Evolutionary conservation across 306 rosid genomes (phyloP), one percentile per base, ranked within the genome.

Genomic region (Mimosa bimucronata): DNA sequence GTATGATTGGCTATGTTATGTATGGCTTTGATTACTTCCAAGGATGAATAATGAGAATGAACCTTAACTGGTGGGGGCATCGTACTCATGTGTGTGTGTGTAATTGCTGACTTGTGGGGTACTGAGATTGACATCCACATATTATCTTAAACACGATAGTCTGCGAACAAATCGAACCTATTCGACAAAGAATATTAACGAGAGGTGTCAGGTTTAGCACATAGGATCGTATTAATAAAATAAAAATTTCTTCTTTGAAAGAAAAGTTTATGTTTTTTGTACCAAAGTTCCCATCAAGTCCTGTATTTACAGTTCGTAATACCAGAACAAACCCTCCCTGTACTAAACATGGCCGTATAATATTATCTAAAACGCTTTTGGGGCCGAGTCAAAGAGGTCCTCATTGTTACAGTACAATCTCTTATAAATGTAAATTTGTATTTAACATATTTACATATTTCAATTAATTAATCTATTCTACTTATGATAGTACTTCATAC

Each of bases 1-100:
- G 34, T 25, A 26, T 12, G 3, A 26, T 26, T 60, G 66, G 66
- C 34, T 26, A 12, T 12, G 7, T 31, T 26, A 12, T 12, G 7
- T 29, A 6, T 29, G 7, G n/a, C 21, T 25, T 68, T 69, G 38
- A 41, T 69, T 69, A 48, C 37, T 69, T 68, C 23, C 34, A 28
- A 42, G 28, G 37, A 42, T 25, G 74, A 69, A 42, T 69, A 42
- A 41, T 69, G 3, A 42, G 55, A 42, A 69, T 21, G 55, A 69
- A 69, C 40, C 74, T 41, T 26, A 19, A 18, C 55, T 42, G 55
- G 74, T 42, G 74, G 74, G 74, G 74, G 55, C 74, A 41, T 69
- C 55, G 52, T 13, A 41, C 55, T 29, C n/a, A n/a, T 69, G 6
- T 5, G 74, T 1, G 2, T 4, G 0, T 23, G 1, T 9, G 2